Conservation (phyloP, 192 early-diverging fungal genomes). For the Irineochytrium annulatum region DNA sequence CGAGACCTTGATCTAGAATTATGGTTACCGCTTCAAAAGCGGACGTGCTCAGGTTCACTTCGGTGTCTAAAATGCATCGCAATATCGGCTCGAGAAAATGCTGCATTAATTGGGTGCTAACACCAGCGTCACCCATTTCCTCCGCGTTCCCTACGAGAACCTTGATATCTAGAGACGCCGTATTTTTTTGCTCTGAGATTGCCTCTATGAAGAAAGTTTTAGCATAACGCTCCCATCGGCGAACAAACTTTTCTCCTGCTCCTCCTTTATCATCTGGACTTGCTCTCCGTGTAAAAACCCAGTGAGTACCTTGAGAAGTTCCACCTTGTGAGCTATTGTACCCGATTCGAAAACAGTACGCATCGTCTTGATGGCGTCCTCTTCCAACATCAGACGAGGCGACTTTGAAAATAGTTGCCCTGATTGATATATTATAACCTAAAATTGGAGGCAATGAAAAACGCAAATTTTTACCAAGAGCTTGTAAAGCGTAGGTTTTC, state of each 20-base stretch:
- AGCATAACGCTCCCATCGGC: conserved; percentile 12
- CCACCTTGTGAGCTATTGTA: conserved; percentile 51
- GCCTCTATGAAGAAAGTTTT: conserved; percentile 14
- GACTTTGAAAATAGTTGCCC: too few species aligned
- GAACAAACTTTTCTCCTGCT: conserved; percentile 38
- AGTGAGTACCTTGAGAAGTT: conserved; percentile 66
- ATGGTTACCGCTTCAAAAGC: conserved; percentile 78
- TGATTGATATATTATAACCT: too few species aligned
- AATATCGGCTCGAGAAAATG: conserved; percentile 74
- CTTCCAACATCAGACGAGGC: conserved; percentile 49
- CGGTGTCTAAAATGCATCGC: conserved; percentile 58
- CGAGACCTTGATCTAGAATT: conserved; percentile 87
- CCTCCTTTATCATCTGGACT: conserved; percentile 38
- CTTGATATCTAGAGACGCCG: conserved; percentile 55
- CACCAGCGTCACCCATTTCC: conserved; percentile 79
- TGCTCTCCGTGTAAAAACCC: conserved; percentile 69
- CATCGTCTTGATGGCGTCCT: conserved; percentile 58
- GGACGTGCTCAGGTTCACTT: conserved; percentile 54
- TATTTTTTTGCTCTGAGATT: conserved; percentile 2
- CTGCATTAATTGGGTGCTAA: conserved; percentile 89
- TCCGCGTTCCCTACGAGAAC: conserved; percentile 77
- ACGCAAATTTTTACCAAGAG: too few species aligned
- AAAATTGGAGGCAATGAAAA: too few species aligned
- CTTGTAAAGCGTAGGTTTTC: too few species aligned
- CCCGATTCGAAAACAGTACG: conserved; percentile 55